A percentile compares a stretch with the other conserved stretches of the same genome.
phyloP scores from a whole-genome alignment of 345 rosid species.

The Rhodamnia rubescens region DNA sequence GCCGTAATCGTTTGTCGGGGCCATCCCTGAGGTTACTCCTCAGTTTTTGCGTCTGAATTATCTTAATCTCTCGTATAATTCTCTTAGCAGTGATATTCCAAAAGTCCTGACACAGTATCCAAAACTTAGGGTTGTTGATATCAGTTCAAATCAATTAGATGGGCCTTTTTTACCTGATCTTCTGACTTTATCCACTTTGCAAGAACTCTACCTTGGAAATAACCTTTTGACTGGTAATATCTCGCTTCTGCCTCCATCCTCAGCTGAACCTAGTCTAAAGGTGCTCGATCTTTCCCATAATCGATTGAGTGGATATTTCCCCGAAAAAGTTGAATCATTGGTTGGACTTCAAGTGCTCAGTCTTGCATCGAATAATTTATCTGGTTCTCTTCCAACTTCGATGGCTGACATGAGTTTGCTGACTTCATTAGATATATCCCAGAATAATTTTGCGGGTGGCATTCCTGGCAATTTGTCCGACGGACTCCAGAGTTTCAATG shows the following conservation, averaged over 20 bases:
- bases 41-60: constrained; percentile 81
- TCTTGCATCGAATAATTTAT: constrained; percentile 71
- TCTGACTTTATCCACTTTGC: constrained; percentile 54
- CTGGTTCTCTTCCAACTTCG: constrained; percentile 84
- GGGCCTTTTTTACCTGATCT: constrained; percentile 56
- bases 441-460: constrained; percentile 70
- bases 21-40: constrained; percentile 61
- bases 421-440: constrained; percentile 59
- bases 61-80: constrained; percentile 80
- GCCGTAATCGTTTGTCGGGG: constrained; percentile 58
- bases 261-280: constrained; percentile 36
- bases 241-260: constrained; percentile 30
- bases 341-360: constrained; percentile 56
- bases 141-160: constrained; percentile 62
- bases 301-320: constrained; percentile 57
- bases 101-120: constrained; percentile 54
- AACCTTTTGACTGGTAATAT: constrained; percentile 58
- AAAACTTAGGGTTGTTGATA: constrained; percentile 77
- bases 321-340: constrained; percentile 55
- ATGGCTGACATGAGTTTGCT: constrained; percentile 54
- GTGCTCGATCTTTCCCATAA: constrained; percentile 83
- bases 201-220: constrained; percentile 59
- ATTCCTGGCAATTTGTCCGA: constrained; percentile 61
- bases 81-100: constrained; percentile 57
- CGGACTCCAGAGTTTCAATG: constrained; percentile 57